These are phyloP conservation scores for Pezicula radicicola DNA, from an alignment of 2,329 filamentous ascomycete species.

Conservation along the genomic window DNA sequence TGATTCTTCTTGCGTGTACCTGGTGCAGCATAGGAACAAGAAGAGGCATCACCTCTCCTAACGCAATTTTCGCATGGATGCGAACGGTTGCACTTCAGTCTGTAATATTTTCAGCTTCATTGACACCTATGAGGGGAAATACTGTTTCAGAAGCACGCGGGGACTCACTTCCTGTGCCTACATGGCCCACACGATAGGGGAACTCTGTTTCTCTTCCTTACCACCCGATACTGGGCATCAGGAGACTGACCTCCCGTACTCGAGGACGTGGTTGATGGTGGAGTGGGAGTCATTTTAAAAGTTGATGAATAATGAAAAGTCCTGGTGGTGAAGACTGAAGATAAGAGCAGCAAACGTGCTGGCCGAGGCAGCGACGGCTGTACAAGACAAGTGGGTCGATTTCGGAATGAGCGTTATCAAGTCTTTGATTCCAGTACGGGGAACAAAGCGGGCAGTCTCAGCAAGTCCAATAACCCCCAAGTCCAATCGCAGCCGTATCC, in stretches of 20 bases:
- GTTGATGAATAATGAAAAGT: slow-evolving; percentile 1
- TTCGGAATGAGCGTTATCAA: slow-evolving; percentile 6
- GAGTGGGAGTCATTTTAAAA: slow-evolving; percentile 66
- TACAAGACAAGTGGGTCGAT: slow-evolving; percentile 14
- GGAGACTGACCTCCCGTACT: slow-evolving; percentile 72
- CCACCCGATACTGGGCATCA: slow-evolving; percentile 81
- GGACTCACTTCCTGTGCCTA: slow-evolving; percentile 78
- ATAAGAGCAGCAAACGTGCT: not conserved
- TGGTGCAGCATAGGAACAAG: slow-evolving; percentile 81
- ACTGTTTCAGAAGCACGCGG: slow-evolving; percentile 6
- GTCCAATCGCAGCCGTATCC: slow-evolving; percentile 13
- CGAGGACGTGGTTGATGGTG: slow-evolving; percentile 75
- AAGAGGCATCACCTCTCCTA: slow-evolving; percentile 76
- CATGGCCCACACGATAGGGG: slow-evolving; percentile 91
- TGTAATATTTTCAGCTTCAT: slow-evolving; percentile 23
- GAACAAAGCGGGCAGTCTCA: not conserved
- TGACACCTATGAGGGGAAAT: slow-evolving; percentile 15
- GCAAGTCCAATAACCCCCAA: not conserved
- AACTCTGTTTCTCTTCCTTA: slow-evolving; percentile 88
- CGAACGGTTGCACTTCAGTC: slow-evolving; percentile 87
- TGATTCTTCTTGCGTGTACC: slow-evolving; percentile 69
- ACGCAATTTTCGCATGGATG: slow-evolving; percentile 93
- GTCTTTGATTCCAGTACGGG: slow-evolving; percentile 11
- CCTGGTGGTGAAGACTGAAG: not conserved
- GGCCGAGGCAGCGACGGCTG: not conserved